Base-by-base conservation (phyloP, 345 rosid species). In the Sonneratia alba region DNA sequence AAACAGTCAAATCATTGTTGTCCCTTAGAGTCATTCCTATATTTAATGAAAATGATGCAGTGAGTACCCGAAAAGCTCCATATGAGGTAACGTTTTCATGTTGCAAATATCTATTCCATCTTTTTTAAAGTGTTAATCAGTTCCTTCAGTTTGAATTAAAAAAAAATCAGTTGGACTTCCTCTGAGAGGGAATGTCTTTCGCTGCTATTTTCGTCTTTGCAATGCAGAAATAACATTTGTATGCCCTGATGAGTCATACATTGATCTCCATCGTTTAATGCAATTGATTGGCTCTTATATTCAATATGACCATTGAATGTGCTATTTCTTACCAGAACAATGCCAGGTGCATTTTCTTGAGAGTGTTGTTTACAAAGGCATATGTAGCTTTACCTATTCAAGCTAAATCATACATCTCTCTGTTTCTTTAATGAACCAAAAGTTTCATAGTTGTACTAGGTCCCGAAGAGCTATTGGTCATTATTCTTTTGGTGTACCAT, bases 1-100 rank as follows among this genome's bases (percentile, higher is more conserved):
- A 92, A 73, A 92, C 98, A 0, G 91, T 96, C 27, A 73, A 80
- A 72, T 86, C 98, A 10, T 82, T 96, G 74, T 70, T 96, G 21
- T 75, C 79, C 43, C 75, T 88, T 72, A 92, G 79, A 76, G 98
- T 96, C 79, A 74, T 92, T 79, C 99, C 99, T 6, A 85, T 96
- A 75, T 88, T 96, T 71, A 96, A 96, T 74, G 99, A 96, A 87
- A 96, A 96, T 77, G 99, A 96, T 85, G 97, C 99, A 49, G 81
- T 96, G 42, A 96, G 99, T 85, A 92, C 98, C 22, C 81, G 98
- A 85, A 92, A 83, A 87, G 99, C 98, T 59, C 99, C 99, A 18
- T 96, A 96, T 70, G 98, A 92, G 99, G 99, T 85, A 73, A 48
- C 67, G 66, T 64, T 53, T 48, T 59, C 16, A 53, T 53, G 22